A percentile compares a stretch with the other conserved stretches of the same genome.
These are phyloP conservation scores for Collybia mongolica DNA, from an alignment of 768 basidiomycete genomes.

Conservation along the genomic window DNA sequence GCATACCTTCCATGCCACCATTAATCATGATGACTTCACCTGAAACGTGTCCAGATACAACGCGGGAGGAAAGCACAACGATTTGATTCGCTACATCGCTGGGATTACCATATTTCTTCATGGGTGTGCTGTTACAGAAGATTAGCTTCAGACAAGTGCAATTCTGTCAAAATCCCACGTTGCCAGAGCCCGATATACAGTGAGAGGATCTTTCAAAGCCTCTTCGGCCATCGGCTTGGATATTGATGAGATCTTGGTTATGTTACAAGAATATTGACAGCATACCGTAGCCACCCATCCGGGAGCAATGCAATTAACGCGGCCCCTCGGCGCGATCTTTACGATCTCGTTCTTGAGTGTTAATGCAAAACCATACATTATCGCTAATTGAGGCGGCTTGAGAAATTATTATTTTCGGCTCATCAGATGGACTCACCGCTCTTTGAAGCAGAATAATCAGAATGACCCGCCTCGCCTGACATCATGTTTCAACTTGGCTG, in stretches of 20 bases:
- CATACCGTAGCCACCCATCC: constrained; percentile 62
- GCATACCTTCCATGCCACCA: constrained; percentile 76
- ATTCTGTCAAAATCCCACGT: constrained; percentile 45
- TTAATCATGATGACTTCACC: constrained; percentile 71
- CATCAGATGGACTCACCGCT: constrained; percentile 45
- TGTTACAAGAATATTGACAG: background rate
- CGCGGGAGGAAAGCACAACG: constrained; percentile 55
- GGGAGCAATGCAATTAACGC: constrained; percentile 71
- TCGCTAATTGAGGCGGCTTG: constrained; percentile 32
- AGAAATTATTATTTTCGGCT: background rate
- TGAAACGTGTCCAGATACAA: constrained; percentile 67
- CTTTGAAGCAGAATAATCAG: constrained; percentile 67
- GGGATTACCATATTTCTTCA: constrained; percentile 66
- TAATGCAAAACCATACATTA: constrained; percentile 72
- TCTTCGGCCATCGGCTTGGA: constrained; percentile 53
- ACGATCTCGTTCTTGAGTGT: constrained; percentile 82
- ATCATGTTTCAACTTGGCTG: background rate
- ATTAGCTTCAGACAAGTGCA: background rate
- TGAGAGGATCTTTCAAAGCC: constrained; percentile 50
- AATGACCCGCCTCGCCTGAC: constrained; percentile 55
- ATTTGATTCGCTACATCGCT: constrained; percentile 68
- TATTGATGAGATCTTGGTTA: background rate
- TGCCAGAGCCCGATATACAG: constrained; percentile 59
- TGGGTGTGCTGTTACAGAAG: constrained; percentile 47
- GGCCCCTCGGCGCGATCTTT: constrained; percentile 63